Evolutionary conservation across 2,329 filamentous ascomycete species (phyloP), one percentile per base, ranked within the genome.

Genomic region (Xylariales sp.): DNA sequence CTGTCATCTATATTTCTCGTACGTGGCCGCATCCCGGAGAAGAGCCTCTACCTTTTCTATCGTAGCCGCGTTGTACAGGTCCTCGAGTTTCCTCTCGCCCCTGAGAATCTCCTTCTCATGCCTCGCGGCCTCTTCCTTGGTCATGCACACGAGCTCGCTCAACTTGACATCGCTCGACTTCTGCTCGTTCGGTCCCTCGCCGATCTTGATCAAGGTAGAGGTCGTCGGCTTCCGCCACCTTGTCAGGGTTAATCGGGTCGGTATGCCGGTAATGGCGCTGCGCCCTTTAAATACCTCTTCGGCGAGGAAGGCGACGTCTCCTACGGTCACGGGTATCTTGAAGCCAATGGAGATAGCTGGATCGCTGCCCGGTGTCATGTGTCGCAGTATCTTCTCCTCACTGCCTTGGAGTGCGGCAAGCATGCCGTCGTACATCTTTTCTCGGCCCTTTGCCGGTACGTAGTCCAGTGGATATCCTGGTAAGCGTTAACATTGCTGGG

Each of bases 381-480:
- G 57, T 42, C 78, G 74, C 0, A 84, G 80, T 2, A 93, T 60
- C 44, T 86, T 84, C 58, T 94, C 89, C 58, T 96, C 88, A 11
- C 78, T 73, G 20, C 81, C 82, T 58, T 95, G 88, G 2, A 97
- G 65, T 15, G 76, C 74, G 1, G 81, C 80, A 3, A 93, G 68
- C 22, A 96, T 85, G 27, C 82, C 80, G 44, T 96, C 90, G 62
- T 96, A 95, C 74, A 95, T 82, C 66, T 95, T 95, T 35, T 95
- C 88, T 12, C 91, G 75, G 8, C 80, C 81, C 62, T 96, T 96
- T 39, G 79, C 81, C 0, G 83, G 80, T 0, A 88, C 68, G 59
- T 93, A 95, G 48, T 95, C 89, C 35, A 85, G 78, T 0, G 93
- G 93, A 55, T 98, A 98, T 6, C 82, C 86, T 49, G 74, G 4